Evolutionary conservation across 768 basidiomycete species (phyloP), one percentile per base, ranked within the genome.

Genomic region (Polyporus arcularius): DNA sequence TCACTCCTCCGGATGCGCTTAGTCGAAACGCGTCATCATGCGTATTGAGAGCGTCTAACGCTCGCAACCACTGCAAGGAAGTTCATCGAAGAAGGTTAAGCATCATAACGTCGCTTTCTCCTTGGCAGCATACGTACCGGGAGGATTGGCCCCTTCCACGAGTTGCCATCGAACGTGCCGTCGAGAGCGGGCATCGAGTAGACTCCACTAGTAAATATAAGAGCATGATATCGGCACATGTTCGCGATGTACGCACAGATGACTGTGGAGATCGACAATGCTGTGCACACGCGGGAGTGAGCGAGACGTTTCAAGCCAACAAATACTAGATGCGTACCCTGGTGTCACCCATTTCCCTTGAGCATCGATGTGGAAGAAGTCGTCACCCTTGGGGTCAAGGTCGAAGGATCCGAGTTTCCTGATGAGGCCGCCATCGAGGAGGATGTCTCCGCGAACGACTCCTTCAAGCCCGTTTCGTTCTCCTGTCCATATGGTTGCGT

Each of bases 401-500:
- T 67, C 64, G 16, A 87, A 68, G 55, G 76, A 66, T 0, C 89
- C 88, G 28, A 91, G 75, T 16, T 73, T 78, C 70, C 83, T 80
- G 60, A 91, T 85, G 18, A 92, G 65, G 5, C 89, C 90, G 51
- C 82, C 83, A 64, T 90, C 85, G 42, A 97, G 68, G 3, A 91
- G 77, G 11, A 96, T 74, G 61, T 90, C 89, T 1, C 84, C 88
- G 7, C 73, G 72, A 41, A 91, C 56, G 30, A 93, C 79, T n/a
- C n/a, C n/a, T 60, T 88, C 78, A 1, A 84, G 84, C 0, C 92
- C 92, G 45, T 89, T 85, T 30, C 84, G 69, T 26, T 73, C 70
- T 7, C 92, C 92, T 1, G 92, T 95, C 94, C 94, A 96, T 63
- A 96, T 82, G 32, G 79, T 90, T 28, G 87, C 93, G 63, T 93